Base-by-base conservation (phyloP, 1,139 yeast species). In the Geotrichum europaeum region DNA sequence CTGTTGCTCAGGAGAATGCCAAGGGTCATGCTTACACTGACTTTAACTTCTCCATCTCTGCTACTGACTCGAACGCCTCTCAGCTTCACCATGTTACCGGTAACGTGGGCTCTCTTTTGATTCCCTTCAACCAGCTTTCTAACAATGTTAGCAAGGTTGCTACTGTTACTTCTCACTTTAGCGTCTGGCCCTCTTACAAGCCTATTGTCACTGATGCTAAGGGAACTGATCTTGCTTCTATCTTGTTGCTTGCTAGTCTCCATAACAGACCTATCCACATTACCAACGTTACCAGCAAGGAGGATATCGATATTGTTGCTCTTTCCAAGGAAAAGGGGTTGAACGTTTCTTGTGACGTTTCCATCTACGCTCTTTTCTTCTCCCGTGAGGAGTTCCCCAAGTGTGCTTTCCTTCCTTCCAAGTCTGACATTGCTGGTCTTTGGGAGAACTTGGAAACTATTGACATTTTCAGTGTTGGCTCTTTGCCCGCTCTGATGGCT, bases 121-220 rank as follows among this genome's bases (percentile, higher is more conserved):
- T 91, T 70, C 94, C 96, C 62, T 87, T 88, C 78, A 86, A 85
- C 72, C 89, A 86, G 66, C 82, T 87, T 71, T 81, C 85, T 58
- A 78, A 78, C 65, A 79, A 81, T 70, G 69, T 75, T 58, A 81
- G 83, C 67, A 87, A 86, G 70, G 89, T 92, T 59, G 82, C 92
- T 28, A 80, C 87, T 43, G 86, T 90, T 56, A 84, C 96, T 49
- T 81, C 87, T 51, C 95, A 90, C 69, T 86, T 91, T 68, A 83
- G 86, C 65, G 78, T 84, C 53, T 92, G 97, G 97, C 97, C 97
- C 60, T 79, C 81, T 60, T 76, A 76, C 71, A 91, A 90, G 78
- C 95, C 96, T 65, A 88, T 94, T 65, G 82, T 92, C 67, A 90
- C 97, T 55, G 97, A 94, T 76, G 97, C 98, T 55, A 86, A 84